Percentiles rank a stretch among this genome's conserved stretches.
phyloP scores from a whole-genome alignment of 2,329 filamentous ascomycete species.

The Sordariomycetes sp. region DNA sequence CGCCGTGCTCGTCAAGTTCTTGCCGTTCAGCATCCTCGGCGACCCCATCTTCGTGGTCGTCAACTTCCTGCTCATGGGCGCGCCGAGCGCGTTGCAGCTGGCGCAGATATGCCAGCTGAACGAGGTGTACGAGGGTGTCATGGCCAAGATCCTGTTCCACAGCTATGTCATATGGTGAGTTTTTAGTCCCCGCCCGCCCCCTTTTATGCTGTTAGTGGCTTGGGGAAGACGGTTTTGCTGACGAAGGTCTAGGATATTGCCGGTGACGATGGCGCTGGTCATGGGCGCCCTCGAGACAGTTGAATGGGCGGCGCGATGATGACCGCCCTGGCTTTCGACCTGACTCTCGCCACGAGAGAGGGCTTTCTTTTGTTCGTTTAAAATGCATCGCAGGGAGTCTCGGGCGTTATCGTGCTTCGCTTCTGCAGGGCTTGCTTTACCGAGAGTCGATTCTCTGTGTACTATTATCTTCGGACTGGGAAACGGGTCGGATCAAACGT shows the following conservation, averaged over 20 bases:
- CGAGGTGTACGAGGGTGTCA: slow-evolving; percentile 86
- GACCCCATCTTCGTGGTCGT: slow-evolving; percentile 98
- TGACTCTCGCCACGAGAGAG: neutral
- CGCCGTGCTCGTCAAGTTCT: slow-evolving; percentile 77
- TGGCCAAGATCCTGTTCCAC: slow-evolving; percentile 88
- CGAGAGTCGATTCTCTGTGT: too few species aligned
- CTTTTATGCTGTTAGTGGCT: too few species aligned
- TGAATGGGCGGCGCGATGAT: slow-evolving; percentile 56
- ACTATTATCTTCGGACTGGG: too few species aligned
- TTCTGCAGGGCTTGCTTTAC: too few species aligned
- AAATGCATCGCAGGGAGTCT: too few species aligned
- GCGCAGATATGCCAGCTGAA: slow-evolving; percentile 99
- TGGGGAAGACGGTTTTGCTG: too few species aligned
- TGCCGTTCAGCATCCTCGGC: slow-evolving; percentile 87
- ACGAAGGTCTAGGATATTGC: slow-evolving; percentile 60
- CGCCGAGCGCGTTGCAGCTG: slow-evolving; percentile 84
- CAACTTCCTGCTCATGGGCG: slow-evolving; percentile 90
- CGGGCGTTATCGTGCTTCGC: too few species aligned
- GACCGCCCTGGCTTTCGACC: neutral
- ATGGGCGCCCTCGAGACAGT: slow-evolving; percentile 88
- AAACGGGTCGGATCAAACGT: too few species aligned
- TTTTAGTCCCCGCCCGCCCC: neutral
- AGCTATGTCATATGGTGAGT: slow-evolving; percentile 75
- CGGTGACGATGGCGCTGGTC: slow-evolving; percentile 82
- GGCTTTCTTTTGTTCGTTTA: neutral